Evolutionary conservation across 202 grass and related monocot genomes (phyloP).

Genomic region (Panicum virgatum): DNA sequence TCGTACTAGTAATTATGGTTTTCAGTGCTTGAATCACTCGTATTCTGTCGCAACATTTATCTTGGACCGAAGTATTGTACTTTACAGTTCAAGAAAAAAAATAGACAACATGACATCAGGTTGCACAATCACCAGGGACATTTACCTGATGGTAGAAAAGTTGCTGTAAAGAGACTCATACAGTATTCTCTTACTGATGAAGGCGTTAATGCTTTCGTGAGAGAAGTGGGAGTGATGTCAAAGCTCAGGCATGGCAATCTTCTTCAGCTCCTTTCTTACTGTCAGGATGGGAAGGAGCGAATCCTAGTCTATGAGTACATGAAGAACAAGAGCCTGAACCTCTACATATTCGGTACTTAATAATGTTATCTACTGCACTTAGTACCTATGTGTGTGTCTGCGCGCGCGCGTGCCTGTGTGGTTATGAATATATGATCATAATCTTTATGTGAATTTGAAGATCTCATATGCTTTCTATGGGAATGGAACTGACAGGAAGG

Average conservation of each 20-base stretch:
- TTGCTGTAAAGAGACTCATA: conserved; percentile 1
- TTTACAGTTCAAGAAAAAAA: not conserved
- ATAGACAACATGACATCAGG: not conserved
- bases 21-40: not conserved
- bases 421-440: no score
- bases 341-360: conserved; percentile 24
- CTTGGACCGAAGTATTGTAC: not conserved
- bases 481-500: not conserved
- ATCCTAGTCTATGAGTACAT: conserved; percentile 22
- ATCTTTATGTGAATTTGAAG: not conserved
- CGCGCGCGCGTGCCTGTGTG: no score
- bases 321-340: not conserved
- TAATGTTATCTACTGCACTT: not conserved
- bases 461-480: not conserved
- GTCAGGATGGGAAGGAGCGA: not conserved
- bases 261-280: not conserved
- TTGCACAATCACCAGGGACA: not conserved
- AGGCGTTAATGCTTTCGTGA: not conserved
- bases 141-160: not conserved
- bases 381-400: no score
- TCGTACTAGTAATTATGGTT: not conserved
- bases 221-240: conserved; percentile 24
- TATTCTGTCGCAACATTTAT: not conserved
- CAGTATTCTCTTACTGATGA: not conserved
- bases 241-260: not conserved